phyloP scores from a whole-genome alignment of 1,139 yeast genomes.

The Debaryomyces coudertii region DNA sequence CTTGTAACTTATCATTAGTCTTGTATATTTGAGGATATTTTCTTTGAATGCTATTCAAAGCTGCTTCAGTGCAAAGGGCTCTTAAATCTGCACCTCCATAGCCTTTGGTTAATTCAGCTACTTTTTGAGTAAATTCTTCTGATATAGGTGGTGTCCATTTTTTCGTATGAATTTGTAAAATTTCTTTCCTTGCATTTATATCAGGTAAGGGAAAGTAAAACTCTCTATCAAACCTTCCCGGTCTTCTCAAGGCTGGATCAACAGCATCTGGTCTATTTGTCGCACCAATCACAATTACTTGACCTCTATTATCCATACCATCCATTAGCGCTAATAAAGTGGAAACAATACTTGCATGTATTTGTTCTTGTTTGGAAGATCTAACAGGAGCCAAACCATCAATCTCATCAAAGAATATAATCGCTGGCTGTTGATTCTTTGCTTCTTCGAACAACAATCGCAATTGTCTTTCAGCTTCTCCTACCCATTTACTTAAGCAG shows the following conservation, averaged over 20 bases:
- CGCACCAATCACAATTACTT: conserved; percentile 96
- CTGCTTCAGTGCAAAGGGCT: conserved; percentile 95
- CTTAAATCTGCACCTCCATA: conserved; percentile 98
- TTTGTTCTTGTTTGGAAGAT: conserved; percentile 95
- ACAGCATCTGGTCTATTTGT: conserved; percentile 97
- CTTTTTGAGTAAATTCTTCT: conserved; percentile 58
- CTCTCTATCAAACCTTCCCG: conserved; percentile 97
- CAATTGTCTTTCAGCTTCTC: conserved; percentile 96
- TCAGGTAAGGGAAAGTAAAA: conserved; percentile 96
- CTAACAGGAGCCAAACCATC: conserved; percentile 98
- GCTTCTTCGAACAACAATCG: conserved; percentile 94
- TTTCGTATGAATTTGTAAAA: conserved; percentile 80
- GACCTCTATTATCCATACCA: conserved; percentile 98
- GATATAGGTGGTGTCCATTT: conserved; percentile 83
- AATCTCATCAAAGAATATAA: conserved; percentile 94
- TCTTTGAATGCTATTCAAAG: conserved; percentile 87
- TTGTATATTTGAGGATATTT: conserved; percentile 91
- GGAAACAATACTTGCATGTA: conserved; percentile 96
- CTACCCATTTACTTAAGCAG: conserved; percentile 97
- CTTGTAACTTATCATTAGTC: conserved; percentile 70
- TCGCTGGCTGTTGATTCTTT: conserved; percentile 91
- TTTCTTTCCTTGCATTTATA: conserved; percentile 72
- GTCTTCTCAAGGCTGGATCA: conserved; percentile 96
- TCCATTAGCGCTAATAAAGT: conserved; percentile 95
- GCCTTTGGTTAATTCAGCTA: conserved; percentile 87